Conservation (phyloP, 106 monocot genomes). For the Agapanthus africanus region DNA sequence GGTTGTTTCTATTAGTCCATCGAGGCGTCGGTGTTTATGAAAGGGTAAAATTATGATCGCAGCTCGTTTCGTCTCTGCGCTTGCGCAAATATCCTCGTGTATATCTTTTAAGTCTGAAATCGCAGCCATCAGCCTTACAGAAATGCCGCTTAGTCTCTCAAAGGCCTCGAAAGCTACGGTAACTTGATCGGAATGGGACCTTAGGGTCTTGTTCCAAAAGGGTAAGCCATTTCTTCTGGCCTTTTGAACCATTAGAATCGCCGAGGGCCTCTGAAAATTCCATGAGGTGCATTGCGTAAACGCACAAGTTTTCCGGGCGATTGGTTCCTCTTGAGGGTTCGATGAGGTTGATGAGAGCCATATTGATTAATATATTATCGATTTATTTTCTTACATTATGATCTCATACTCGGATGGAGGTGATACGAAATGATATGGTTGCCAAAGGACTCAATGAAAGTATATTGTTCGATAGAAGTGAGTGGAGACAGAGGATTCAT, state of each 20-base stretch:
- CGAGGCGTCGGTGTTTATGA: constrained; percentile 34
- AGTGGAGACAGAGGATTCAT: no score
- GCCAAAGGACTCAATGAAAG: no score
- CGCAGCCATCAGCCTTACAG: constrained; percentile 21
- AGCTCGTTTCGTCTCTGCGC: constrained; percentile 27
- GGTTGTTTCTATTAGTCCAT: constrained; percentile 21
- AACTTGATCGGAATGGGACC: constrained; percentile 10
- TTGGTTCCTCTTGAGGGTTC: constrained; percentile 25
- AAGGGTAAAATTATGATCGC: constrained; percentile 35
- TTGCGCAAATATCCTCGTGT: constrained; percentile 32
- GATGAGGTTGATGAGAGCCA: constrained; percentile 30
- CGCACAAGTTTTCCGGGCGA: constrained; percentile 6
- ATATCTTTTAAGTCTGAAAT: constrained; percentile 25
- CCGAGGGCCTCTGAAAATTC: constrained; percentile 21
- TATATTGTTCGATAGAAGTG: no score
- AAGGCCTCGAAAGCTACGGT: constrained; percentile 23
- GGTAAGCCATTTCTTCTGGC: constrained; percentile 12
- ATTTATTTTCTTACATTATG: no score
- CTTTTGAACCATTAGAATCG: constrained; percentile 27
- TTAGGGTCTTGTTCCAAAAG: constrained; percentile 17
- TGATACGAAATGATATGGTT: no score
- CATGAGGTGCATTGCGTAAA: constrained; percentile 34
- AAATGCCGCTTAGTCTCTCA: constrained; percentile 19
- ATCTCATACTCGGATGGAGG: no score
- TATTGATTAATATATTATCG: no score